phyloP scores from a whole-genome alignment of 2,329 filamentous ascomycete genomes.

The Dichotomopilus funicola region DNA sequence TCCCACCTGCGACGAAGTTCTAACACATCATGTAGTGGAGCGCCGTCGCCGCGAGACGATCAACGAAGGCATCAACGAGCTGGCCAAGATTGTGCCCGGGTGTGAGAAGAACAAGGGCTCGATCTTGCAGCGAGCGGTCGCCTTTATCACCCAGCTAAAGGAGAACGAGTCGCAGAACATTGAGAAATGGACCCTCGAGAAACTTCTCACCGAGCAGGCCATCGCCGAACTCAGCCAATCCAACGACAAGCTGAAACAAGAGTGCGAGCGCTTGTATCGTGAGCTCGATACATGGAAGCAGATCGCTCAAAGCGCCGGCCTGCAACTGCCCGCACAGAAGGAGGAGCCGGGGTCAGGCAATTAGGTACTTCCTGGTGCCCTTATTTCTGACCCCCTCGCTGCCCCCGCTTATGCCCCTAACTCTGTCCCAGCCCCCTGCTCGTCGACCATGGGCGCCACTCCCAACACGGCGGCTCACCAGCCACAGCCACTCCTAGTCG shows the following conservation, averaged over 20 bases:
- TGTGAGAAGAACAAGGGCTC: constrained; percentile 99
- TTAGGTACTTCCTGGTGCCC: constrained; percentile 9
- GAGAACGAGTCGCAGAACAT: constrained; percentile 92
- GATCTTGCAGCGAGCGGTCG: constrained; percentile 85
- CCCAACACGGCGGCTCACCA: no score
- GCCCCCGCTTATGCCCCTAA: no score
- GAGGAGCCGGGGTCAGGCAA: constrained; percentile 27
- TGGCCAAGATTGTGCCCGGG: constrained; percentile 93
- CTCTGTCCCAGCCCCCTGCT: no score
- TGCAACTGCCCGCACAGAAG: constrained; percentile 36
- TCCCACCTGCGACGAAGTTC: not conserved
- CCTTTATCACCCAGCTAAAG: constrained; percentile 90
- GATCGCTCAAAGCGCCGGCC: constrained; percentile 53
- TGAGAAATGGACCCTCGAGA: constrained; percentile 89
- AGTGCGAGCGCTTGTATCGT: constrained; percentile 70
- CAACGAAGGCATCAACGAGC: constrained; percentile 97
- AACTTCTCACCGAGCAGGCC: constrained; percentile 81
- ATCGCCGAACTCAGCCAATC: constrained; percentile 81
- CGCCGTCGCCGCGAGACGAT: constrained; percentile 95
- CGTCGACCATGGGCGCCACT: no score
- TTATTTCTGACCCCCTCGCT: not conserved
- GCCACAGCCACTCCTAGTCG: no score
- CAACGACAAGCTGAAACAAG: constrained; percentile 79
- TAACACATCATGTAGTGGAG: constrained; percentile 58
- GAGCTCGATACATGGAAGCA: constrained; percentile 77